Base-by-base conservation (phyloP, 129 eudicot species). In the Helianthus annuus region DNA sequence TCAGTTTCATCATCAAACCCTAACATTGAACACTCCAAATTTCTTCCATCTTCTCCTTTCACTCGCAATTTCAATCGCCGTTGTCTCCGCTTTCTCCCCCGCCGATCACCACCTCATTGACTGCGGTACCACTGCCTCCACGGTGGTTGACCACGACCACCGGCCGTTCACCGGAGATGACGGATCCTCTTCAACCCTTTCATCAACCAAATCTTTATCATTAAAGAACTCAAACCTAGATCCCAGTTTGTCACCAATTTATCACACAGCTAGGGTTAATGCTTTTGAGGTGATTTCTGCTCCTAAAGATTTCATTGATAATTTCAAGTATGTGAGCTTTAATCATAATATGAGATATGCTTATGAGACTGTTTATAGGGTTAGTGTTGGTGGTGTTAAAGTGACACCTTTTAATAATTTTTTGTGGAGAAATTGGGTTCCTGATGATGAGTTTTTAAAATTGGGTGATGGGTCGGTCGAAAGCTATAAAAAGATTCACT, bases 391-490 rank as follows among this genome's bases (percentile, higher is more conserved):
- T 42, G 98, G 98, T 49, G 81, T 76, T 22, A 87, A 87, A 69
- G 93, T 94, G 13, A 94, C 98, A 1, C 97, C 98, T 11, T 94
- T 94, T 38, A 94, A 94, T 77, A 97, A 94, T 90, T 87, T 97
- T 32, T 57, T 94, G 62, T 94, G 97, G 97, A 90, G 98, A 67
- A 90, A 89, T 59, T 94, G 98, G 98, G 66, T 84, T 15, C 79
- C 96, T 19, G 98, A 94, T 77, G 83, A 86, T 14, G 84, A 85
- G 79, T 84, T 81, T 64, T 75, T 89, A 64, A 81, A 76, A 52
- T 59, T 74, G 1, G 57, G 29, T 48, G 82, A 80, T 24, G 78
- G 46, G 42, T 83, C 82, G 1, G 6, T 48, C 15, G 68, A 61
- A 32, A 83, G 78, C 64, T 78, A 73, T 55, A 24, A 44, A 7